phyloP scores from a whole-genome alignment of 1,284 basidiomycete genomes.

The Cryptococcus maquisensis region DNA sequence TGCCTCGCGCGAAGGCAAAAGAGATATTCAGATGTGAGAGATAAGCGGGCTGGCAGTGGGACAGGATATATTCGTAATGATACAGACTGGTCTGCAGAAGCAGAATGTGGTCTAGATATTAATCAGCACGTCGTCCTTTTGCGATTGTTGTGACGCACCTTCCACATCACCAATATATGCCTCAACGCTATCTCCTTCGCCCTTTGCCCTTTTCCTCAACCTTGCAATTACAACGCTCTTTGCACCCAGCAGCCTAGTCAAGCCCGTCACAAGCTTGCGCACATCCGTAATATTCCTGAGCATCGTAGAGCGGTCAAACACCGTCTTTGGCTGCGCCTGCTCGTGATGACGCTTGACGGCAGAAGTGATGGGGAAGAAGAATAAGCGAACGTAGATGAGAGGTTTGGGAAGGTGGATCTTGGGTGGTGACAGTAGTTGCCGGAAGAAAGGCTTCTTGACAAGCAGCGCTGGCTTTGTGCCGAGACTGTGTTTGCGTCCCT shows the following conservation, averaged over 20 bases:
- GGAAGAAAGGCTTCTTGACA: no score
- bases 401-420: constrained; percentile 6
- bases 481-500: background rate
- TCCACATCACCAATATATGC: constrained; percentile 92
- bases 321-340: constrained; percentile 13
- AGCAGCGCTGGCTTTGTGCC: no score
- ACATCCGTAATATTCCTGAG: constrained; percentile 72
- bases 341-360: constrained; percentile 18
- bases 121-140: background rate
- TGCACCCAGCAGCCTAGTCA: constrained; percentile 69
- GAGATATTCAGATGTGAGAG: constrained; percentile 68
- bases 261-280: constrained; percentile 74
- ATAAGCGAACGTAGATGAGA: constrained; percentile 34
- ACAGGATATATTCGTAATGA: constrained; percentile 85
- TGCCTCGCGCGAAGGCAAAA: constrained; percentile 59
- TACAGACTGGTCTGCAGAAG: constrained; percentile 77
- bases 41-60: constrained; percentile 82
- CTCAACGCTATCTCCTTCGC: constrained; percentile 58
- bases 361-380: constrained; percentile 33
- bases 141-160: constrained; percentile 54
- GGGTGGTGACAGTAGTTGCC: background rate
- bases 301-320: constrained; percentile 50
- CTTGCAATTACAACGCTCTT: constrained; percentile 81
- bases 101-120: constrained; percentile 73
- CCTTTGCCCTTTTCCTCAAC: constrained; percentile 63